Percentiles rank a stretch among this genome's conserved stretches.
These are phyloP conservation scores for Geotrichum klebahnii DNA, from an alignment of 1,139 yeast species.

Conservation along the genomic window DNA sequence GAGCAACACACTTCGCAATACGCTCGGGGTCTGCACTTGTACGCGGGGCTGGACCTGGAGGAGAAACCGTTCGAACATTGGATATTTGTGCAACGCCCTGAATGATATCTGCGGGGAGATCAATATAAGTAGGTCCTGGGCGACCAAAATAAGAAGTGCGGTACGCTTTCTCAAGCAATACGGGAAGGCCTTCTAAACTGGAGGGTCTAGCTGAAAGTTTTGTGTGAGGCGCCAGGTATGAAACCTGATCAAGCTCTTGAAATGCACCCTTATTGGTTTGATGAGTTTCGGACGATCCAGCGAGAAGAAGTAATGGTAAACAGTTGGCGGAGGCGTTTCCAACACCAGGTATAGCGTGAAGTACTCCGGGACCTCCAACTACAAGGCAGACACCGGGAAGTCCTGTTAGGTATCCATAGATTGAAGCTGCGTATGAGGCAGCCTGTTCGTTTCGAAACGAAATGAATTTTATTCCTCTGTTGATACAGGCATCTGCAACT, in stretches of 20 bases:
- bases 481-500: conserved; percentile 51
- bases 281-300: conserved; percentile 53
- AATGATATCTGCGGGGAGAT: conserved; percentile 59
- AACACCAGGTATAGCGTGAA: conserved; percentile 61
- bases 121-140: conserved; percentile 58
- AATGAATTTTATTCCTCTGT: conserved; percentile 50
- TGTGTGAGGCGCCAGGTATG: conserved; percentile 45
- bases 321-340: conserved; percentile 55
- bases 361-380: conserved; percentile 68
- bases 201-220: conserved; percentile 51
- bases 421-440: conserved; percentile 67
- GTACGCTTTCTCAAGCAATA: conserved; percentile 49
- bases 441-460: conserved; percentile 64
- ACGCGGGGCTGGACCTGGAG: conserved; percentile 40
- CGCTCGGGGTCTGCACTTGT: conserved; percentile 43
- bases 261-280: conserved; percentile 57
- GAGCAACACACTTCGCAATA: conserved; percentile 40
- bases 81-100: conserved; percentile 33
- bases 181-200: conserved; percentile 40
- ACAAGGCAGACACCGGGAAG: conserved; percentile 60
- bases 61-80: conserved; percentile 20
- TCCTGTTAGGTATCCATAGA: conserved; percentile 59
- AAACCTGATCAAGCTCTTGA: conserved; percentile 61
- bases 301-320: conserved; percentile 58
- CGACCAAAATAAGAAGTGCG: conserved; percentile 47